Base-by-base conservation (phyloP, 2,329 filamentous ascomycete species). In the Sclerotinia nivalis region DNA sequence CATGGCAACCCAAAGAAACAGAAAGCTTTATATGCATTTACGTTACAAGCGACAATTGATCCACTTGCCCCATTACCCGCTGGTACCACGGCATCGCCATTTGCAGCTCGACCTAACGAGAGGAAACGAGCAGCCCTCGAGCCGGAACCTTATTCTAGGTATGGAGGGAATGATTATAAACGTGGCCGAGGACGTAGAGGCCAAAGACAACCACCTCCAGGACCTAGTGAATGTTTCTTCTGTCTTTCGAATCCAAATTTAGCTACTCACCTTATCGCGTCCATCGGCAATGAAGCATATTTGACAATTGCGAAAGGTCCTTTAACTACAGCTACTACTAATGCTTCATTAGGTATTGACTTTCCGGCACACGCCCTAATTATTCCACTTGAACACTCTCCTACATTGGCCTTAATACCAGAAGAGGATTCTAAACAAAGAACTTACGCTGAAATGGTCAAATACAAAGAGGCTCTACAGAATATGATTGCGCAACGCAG, bases 281-380 rank as follows among this genome's bases (percentile, higher is more conserved):
- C 91, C 37, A 95, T 99, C 73, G 96, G 92, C 67, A 89, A 93
- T 25, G 91, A 97, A 71, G 86, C 89, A 68, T 98, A 98, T 79
- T 82, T 98, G 68, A 97, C 96, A 40, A 96, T 91, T 34, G 93
- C 96, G 71, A 97, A 97, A 80, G 96, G 96, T 0, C 94, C 96
- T 7, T 84, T 99, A 0, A 90, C 92, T 1, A 91, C 89, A 1
- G 80, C 87, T 0, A 82, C 86, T 10, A 94, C 90, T 2, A 97
- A 93, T 78, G 76, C 80, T 22, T 78, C 84, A 12, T 83, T 89
- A 0, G 86, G 87, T 7, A 85, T 98, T 6, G 82, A 84, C 31
- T 96, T 95, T 77, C 93, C 95, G 0, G 87, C 89, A 28, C 96
- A 99, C 80, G 88, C 97, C 76, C 89, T 99, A 72, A 95, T 99